A percentile compares a stretch with the other conserved stretches of the same genome.
Evolutionary conservation across 169 alveolate species (phyloP).

Genomic region (Plasmodium sp.): DNA sequence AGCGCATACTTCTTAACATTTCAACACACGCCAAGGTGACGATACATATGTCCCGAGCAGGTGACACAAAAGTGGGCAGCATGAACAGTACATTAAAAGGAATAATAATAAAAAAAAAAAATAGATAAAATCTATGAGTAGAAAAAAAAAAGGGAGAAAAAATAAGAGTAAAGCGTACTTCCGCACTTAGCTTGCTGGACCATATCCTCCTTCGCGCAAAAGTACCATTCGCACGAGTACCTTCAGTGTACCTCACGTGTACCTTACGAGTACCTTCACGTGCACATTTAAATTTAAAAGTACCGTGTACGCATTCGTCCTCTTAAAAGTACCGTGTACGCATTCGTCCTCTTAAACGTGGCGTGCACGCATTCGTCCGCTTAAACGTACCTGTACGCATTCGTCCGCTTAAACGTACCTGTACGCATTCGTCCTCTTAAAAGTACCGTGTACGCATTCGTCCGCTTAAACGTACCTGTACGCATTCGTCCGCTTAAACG

Average conservation of each 20-base stretch:
- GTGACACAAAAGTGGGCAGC: not conserved
- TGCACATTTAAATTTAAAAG: too few relatives aligned
- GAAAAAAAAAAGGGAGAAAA: not conserved
- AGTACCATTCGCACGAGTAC: not conserved
- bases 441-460: too few relatives aligned
- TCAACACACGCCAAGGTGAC: not conserved
- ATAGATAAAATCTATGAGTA: not conserved
- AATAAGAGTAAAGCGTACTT: not conserved
- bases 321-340: not conserved
- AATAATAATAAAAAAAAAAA: conserved; percentile 16
- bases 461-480: not conserved
- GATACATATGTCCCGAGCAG: not conserved
- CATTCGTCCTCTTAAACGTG: not conserved
- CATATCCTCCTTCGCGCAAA: not conserved
- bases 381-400: not conserved
- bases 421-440: not conserved
- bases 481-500: not conserved
- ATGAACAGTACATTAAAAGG: not conserved
- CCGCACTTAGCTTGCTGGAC: not conserved
- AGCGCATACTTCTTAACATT: not conserved
- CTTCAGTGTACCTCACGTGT: not conserved
- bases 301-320: too few relatives aligned
- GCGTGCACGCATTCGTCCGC: not conserved
- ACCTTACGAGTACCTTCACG: too few relatives aligned
- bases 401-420: not conserved